Evolutionary conservation across 768 basidiomycete genomes (phyloP).

Genomic region (Tulasnella sp.): DNA sequence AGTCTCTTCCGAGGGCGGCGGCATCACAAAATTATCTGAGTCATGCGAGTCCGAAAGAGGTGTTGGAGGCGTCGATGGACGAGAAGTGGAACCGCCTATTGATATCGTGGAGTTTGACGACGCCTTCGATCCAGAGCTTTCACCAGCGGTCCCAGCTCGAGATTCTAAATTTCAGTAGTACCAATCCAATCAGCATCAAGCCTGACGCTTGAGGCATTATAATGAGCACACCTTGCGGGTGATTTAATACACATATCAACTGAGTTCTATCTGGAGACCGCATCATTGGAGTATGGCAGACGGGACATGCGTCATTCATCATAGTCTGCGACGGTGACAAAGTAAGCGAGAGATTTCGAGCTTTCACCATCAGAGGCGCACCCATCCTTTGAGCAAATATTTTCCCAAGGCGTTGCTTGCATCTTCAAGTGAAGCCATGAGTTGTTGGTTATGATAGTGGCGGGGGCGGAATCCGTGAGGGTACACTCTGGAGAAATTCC

Average conservation of each 20-base stretch:
- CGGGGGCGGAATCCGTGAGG: neutral
- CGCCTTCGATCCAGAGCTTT: neutral
- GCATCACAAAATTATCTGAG: constrained; percentile 49
- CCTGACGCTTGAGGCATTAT: no score
- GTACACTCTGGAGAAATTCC: neutral
- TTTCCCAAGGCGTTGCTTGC: constrained; percentile 36
- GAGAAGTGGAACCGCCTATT: no score
- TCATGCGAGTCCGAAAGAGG: constrained; percentile 52
- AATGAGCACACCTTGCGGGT: constrained; percentile 25
- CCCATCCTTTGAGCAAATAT: constrained; percentile 72
- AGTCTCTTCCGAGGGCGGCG: constrained; percentile 47
- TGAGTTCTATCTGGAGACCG: constrained; percentile 41
- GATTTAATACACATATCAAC: constrained; percentile 54
- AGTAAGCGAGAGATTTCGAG: neutral
- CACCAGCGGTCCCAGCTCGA: neutral
- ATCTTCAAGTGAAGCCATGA: constrained; percentile 4
- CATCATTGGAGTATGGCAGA: constrained; percentile 51
- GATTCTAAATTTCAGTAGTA: no score
- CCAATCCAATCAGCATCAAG: no score
- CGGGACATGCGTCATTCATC: constrained; percentile 53
- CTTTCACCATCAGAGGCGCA: constrained; percentile 27
- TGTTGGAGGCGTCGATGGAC: constrained; percentile 64
- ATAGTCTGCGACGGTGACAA: constrained; percentile 36
- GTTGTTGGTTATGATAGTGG: neutral
- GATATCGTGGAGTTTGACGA: constrained; percentile 35